Evolutionary conservation across 1,284 basidiomycete species (phyloP), one percentile per base, ranked within the genome.

Genomic region (Ganoderma lingzhi): DNA sequence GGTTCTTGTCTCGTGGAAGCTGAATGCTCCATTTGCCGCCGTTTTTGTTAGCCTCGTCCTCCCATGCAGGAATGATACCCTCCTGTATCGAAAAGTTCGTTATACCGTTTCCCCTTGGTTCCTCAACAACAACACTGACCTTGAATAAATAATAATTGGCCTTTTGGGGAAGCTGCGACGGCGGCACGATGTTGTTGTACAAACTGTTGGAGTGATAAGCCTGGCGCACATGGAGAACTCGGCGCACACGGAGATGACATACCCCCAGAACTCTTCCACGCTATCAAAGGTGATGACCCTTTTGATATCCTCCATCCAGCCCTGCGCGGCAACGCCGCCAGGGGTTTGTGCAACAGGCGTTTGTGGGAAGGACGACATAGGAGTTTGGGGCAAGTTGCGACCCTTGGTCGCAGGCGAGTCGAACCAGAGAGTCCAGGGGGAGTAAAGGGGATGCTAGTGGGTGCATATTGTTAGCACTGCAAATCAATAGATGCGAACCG

Each of bases 121-220:
- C 44, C 44, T 4, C 14, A 10, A 28, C 8, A 37, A 19, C 23
- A 45, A 6, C 35, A 64, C 78, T 19, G 23, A 88, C 93, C 87
- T 98, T 99, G 91, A 99, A 99, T 70, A 99, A 87, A 85, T 99
- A 99, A 83, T 99, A 99, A 81, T 99, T 99, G 45, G 97, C 96
- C 84, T 97, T 98, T 82, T 92, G 91, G 45, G 96, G 96, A 76
- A 99, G 85, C 78, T 92, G 90, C 30, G 96, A 97, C n/a, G 97
- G 98, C 23, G 96, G 94, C 41, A 99, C 92, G 77, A 99, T 97
- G 84, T 99, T 98, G 84, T 99, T 98, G 85, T 99, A 98, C 72
- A 99, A 84, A 19, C 95, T 96, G 17, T 62, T 53, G 62, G 61
- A 45, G 55, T 44, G 32, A 72, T 67, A 15, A 51, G 48, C 44